Percentiles rank a stretch among this genome's conserved stretches.
Evolutionary conservation across 495 filamentous ascomycete genomes (phyloP).

Genomic region (Lasiosphaeria hispida): DNA sequence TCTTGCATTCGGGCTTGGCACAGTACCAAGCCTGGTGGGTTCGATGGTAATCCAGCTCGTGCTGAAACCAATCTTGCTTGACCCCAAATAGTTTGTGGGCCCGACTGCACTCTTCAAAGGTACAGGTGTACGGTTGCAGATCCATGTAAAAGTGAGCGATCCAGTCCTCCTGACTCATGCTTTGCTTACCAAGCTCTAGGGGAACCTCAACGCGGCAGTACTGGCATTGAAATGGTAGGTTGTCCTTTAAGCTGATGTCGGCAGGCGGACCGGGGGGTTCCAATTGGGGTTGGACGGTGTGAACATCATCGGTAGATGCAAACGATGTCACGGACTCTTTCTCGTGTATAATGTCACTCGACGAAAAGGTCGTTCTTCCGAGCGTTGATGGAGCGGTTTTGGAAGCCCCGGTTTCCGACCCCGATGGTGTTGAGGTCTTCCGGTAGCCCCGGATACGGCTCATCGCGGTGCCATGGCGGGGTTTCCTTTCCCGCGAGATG

Average conservation of each 20-base stretch:
- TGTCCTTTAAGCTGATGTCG: not conserved
- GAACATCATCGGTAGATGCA: not conserved
- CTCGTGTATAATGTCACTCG: not conserved
- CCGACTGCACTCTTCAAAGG: constrained; percentile 15
- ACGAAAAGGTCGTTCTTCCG: not conserved
- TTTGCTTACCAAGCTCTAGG: not conserved
- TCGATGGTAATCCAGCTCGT: constrained; percentile 21
- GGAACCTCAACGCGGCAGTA: constrained; percentile 21
- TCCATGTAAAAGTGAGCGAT: constrained; percentile 23
- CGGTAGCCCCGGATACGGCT: not conserved
- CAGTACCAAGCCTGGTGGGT: constrained; percentile 23
- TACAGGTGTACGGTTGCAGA: constrained; percentile 27
- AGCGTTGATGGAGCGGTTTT: not conserved
- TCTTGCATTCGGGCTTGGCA: constrained; percentile 7
- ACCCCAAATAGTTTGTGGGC: constrained; percentile 14
- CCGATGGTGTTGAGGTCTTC: not conserved
- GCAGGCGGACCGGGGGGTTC: not conserved
- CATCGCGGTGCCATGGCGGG: not conserved
- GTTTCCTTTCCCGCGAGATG: not conserved
- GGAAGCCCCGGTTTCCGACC: not conserved
- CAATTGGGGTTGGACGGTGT: not conserved
- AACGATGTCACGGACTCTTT: not conserved
- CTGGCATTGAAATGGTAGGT: constrained; percentile 11
- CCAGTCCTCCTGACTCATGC: constrained; percentile 14
- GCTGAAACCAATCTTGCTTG: constrained; percentile 22